Percentiles rank a stretch among this genome's conserved stretches.
phyloP scores from a whole-genome alignment of 2,329 filamentous ascomycete genomes.

The Exophiala xenobiotica region DNA sequence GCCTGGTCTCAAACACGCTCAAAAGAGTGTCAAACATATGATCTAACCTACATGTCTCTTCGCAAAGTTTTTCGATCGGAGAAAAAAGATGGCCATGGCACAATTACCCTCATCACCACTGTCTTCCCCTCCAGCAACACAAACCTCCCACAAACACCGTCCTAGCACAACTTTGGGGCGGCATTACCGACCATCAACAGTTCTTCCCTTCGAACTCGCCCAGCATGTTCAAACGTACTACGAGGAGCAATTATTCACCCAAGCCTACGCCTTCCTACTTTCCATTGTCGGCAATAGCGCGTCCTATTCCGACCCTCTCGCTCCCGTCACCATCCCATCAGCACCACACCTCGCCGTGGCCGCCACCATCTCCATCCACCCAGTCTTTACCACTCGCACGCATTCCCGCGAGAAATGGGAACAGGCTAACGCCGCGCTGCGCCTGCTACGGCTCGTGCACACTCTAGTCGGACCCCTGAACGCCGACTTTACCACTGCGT shows the following conservation, averaged over 20 bases:
- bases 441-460: constrained; percentile 68
- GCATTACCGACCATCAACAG: constrained; percentile 58
- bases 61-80: too few relatives aligned
- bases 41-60: too few relatives aligned
- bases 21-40: too few relatives aligned
- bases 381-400: constrained; percentile 71
- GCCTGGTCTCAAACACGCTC: too few relatives aligned
- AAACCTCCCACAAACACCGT: not conserved
- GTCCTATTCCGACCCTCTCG: constrained; percentile 36
- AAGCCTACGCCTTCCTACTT: constrained; percentile 64
- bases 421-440: constrained; percentile 65
- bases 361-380: constrained; percentile 80
- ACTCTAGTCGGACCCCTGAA: constrained; percentile 67
- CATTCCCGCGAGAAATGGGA: constrained; percentile 60
- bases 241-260: constrained; percentile 70
- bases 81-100: too few relatives aligned
- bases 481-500: constrained; percentile 68
- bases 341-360: constrained; percentile 72
- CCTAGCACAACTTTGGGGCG: too few relatives aligned
- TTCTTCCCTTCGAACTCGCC: constrained; percentile 63
- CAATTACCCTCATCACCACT: constrained; percentile 14
- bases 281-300: constrained; percentile 60
- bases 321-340: constrained; percentile 63
- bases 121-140: constrained; percentile 16
- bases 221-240: constrained; percentile 70